Evolutionary conservation across 805 yeast genomes (phyloP).

Genomic region (Kurtzmaniella cleridarum): DNA sequence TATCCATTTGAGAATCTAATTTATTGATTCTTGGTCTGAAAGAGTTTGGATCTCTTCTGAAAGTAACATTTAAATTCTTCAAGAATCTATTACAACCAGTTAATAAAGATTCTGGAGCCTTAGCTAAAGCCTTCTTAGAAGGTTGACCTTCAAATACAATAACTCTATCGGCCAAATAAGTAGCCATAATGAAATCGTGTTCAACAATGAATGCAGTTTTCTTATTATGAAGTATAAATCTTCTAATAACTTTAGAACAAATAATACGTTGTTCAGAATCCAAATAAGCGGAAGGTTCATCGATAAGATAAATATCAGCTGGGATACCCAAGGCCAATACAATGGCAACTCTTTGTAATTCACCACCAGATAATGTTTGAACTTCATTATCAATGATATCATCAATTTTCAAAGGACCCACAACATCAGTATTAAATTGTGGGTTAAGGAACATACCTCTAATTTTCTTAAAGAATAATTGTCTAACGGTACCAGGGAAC

Average conservation of each 20-base stretch:
- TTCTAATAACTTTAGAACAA: slow-evolving; percentile 96
- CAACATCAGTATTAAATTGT: slow-evolving; percentile 97
- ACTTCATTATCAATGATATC: slow-evolving; percentile 97
- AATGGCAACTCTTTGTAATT: slow-evolving; percentile 98
- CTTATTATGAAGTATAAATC: slow-evolving; percentile 92
- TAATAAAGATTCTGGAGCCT: slow-evolving; percentile 84
- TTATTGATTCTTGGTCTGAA: slow-evolving; percentile 99
- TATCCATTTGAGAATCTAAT: slow-evolving; percentile 97
- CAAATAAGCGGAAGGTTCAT: slow-evolving; percentile 97
- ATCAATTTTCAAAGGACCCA: slow-evolving; percentile 90
- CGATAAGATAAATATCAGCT: slow-evolving; percentile 95
- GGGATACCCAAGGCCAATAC: slow-evolving; percentile 89
- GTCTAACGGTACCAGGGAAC: slow-evolving; percentile 98
- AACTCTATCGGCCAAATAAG: slow-evolving; percentile 97
- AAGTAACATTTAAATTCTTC: slow-evolving; percentile 94
- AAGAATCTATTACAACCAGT: slow-evolving; percentile 97
- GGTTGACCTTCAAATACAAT: slow-evolving; percentile 97
- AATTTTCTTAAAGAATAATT: slow-evolving; percentile 92
- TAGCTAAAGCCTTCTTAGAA: slow-evolving; percentile 78
- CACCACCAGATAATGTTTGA: slow-evolving; percentile 98
- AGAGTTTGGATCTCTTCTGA: slow-evolving; percentile 98
- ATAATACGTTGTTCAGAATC: slow-evolving; percentile 99
- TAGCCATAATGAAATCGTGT: slow-evolving; percentile 99
- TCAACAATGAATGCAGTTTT: slow-evolving; percentile 99
- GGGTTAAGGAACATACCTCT: slow-evolving; percentile 92